Base-by-base conservation (phyloP, 2,329 filamentous ascomycete genomes). In the Plectosphaerella plurivora region DNA sequence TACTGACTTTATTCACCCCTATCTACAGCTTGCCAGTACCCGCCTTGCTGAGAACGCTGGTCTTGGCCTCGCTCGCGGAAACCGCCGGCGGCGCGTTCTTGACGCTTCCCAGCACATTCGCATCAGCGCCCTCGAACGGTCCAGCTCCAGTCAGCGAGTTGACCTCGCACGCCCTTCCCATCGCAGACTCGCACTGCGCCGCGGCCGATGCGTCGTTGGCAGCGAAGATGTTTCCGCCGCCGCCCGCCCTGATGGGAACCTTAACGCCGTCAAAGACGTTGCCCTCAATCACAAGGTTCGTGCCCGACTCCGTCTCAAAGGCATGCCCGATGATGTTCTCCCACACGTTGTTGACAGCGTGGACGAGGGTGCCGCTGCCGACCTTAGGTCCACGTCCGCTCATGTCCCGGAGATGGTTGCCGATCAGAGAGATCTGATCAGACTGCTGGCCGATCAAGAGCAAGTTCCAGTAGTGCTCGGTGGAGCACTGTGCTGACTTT, bases 341-440 rank as follows among this genome's bases (percentile, higher is more conserved):
- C 70, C 73, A 83, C 74, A 78, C 82, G 73, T 84, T 84, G 76
- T 83, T 84, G 63, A 82, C 78, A 41, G 77, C 78, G 66, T 85
- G 82, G 50, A 84, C 65, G 20, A 73, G 68, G 45, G 82, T 73
- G 51, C 80, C 80, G 64, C 78, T 78, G 18, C 72, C 73, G 22
- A 84, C 70, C 70, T 84, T 83, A 58, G 81, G 82, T 12, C 71
- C 69, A 50, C 82, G 79, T 51, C 81, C 82, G 14, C 73, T 76
- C 47, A 76, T 77, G 65, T 81, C 72, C 72, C 82, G 77, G 61
- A 84, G 70, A 69, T 83, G 83, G 73, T 84, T 84, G 57, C 73
- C 73, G 70, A 81, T 79, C 62, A 84, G 61, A 55, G 82, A 84
- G 60, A 84, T 70, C 55, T 76, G 60, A 61, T 85, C 82, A 62